Evolutionary conservation across 2,329 filamentous ascomycete species (phyloP), one percentile per base, ranked within the genome.

Genomic region (Xylariaceae sp.): DNA sequence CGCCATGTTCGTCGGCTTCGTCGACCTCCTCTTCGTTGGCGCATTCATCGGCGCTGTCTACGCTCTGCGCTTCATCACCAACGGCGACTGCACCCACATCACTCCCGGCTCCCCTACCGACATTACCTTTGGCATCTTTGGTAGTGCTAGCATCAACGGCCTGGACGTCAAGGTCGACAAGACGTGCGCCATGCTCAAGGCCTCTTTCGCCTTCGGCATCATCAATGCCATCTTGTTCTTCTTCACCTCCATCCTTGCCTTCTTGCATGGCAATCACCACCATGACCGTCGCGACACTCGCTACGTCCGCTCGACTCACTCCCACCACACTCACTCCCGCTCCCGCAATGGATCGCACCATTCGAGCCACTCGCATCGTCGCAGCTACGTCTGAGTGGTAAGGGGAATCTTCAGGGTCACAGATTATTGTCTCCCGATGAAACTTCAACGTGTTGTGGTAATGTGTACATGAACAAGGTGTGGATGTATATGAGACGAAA

Each of bases 131-230:
- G 86, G 86, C 11, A 73, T 78, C 11, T 80, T 89, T 54, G 78
- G 56, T 30, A 74, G 70, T 55, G 80, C 80, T 39, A 72, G 70
- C 30, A 67, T 78, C 33, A 75, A 75, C 42, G 71, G 70, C 45
- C 76, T 82, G 51, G 68, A 76, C 39, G 64, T 84, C 38, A 68
- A 77, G 46, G 68, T 84, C 35, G 77, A 89, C 69, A 92, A 92
- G 76, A 82, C 83, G 5, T 97, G 92, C 71, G 81, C 86, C 44
- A 94, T 96, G 89, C 81, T 96, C 64, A 97, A 96, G 80, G 87
- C 91, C 1, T 80, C 77, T 58, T 97, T 90, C 71, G 92, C 90
- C 2, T 85, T 96, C 59, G 90, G 82, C 43, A 96, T 97, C 68
- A 95, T 96, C 78, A 89, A 94, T 68, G 75, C 76, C 58, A 73